Conservation (phyloP, 345 rosid species). For the Populus nigra region DNA sequence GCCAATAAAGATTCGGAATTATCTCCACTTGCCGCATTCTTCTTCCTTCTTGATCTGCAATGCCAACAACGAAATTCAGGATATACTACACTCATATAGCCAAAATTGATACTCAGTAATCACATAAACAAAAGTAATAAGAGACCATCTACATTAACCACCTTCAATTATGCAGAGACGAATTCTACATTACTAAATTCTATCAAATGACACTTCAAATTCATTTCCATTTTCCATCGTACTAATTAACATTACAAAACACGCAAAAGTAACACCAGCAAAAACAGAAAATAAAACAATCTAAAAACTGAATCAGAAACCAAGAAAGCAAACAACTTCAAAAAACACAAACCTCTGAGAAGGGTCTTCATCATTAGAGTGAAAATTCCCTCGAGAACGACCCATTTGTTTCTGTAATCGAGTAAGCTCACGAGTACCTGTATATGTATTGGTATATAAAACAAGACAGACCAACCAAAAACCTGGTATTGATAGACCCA, state of each 20-base stretch:
- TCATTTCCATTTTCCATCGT: neutral
- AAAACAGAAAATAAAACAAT: neutral
- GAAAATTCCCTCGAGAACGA: conserved; percentile 93
- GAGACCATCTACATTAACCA: neutral
- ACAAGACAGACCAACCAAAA: too few species aligned
- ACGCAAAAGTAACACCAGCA: neutral
- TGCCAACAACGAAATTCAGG: conserved; percentile 6
- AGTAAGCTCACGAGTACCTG: neutral
- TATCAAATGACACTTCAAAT: neutral
- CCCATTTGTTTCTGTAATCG: conserved; percentile 47
- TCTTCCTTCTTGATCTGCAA: conserved; percentile 88
- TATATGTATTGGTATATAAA: neutral
- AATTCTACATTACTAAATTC: neutral
- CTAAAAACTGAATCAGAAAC: neutral
- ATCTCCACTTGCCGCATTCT: conserved; percentile 72
- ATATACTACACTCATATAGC: neutral
- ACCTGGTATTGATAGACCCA: neutral
- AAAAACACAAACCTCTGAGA: conserved; percentile 66
- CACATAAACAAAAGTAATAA: neutral
- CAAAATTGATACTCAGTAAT: neutral
- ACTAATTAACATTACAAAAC: neutral
- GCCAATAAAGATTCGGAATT: conserved; percentile 64
- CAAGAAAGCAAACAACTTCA: neutral
- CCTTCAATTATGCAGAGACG: neutral
- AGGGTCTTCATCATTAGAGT: conserved; percentile 82